Base-by-base conservation (phyloP, 2,329 filamentous ascomycete genomes). In the Dryadomyces sulphureus region DNA sequence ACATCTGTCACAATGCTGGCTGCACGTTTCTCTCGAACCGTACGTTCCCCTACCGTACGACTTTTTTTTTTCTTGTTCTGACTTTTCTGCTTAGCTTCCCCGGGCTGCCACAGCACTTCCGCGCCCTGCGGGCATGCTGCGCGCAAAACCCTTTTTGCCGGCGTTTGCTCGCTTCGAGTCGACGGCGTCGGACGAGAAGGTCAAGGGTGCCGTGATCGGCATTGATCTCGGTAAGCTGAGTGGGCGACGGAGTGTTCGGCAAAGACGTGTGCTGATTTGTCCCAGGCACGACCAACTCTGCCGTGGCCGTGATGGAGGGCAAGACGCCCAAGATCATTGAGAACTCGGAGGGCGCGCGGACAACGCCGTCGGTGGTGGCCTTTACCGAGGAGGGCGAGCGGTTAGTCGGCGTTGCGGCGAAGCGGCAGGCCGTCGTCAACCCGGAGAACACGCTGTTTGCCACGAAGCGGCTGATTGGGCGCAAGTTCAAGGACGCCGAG, bases 381-480 rank as follows among this genome's bases (percentile, higher is more conserved):
- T 96, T 96, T 66, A 82, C 89, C 54, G 83, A 93, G 70, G 88
- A 94, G 63, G 89, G 89, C 55, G 90, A 96, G 77, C 84, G 90
- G 62, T 76, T 96, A 52, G 90, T 96, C 55, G 90, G 90, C 83
- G 88, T 95, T 56, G 87, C 90, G 52, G 90, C 90, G 59, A 96
- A 96, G 79, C 88, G 89, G 62, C 90, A 96, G 72, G 90, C 89
- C 54, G 90, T 95, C 57, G 89, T 96, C 60, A 96, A 96, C 75
- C 90, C 90, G 50, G 89, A 95, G 69, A 95, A 95, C 75, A 96
- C 90, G 48, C 80, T 96, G 49, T 96, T 95, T 66, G 90, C 89
- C 65, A 95, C 90, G 55, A 96, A 96, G 81, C 87, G 90, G 78
- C 80, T 96, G 65, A 95, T 96, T 66, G 90, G 90, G 62, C 86